Base-by-base conservation (phyloP, 2,329 filamentous ascomycete genomes). In the Canariomyces notabilis region DNA sequence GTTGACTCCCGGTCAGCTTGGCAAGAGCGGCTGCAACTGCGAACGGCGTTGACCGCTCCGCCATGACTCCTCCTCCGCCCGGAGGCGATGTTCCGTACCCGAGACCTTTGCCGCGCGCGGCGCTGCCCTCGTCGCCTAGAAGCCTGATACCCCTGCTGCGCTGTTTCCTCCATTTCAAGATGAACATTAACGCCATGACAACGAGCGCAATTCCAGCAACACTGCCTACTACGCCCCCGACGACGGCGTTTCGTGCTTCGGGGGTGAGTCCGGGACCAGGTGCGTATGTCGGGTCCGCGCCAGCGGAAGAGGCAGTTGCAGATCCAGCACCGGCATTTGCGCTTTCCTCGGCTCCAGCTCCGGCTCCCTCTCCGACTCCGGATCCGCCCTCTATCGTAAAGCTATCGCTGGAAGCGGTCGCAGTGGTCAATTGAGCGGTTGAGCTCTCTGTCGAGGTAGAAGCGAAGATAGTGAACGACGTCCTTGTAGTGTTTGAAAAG, bases 131-230 rank as follows among this genome's bases (percentile, higher is more conserved):
- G 21, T 72, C 70, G 29, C 66, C 68, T 2, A 75, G 64, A 23
- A 75, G 63, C n/a, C 67, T 57, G 53, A 69, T 64, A 36, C 64
- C 68, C 6, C 67, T 63, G 26, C 61, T 55, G 9, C 54, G 49
- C 46, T 69, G 68, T 46, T 74, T 81, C 68, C 72, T 80, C 67
- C 76, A 79, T 54, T 71, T 70, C 35, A 83, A 58, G n/a, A 75
- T 56, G 48, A 76, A 66, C 46, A 83, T 62, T 5, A 79, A 60
- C 16, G 82, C 59, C 4, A 82, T 59, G 4, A 78, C 62, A 39
- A 84, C 60, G 37, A 83, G 66, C 11, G 78, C 79, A 2, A 77
- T 62, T 15, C 79, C 80, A 14, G 80, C 79, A 23, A 84, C 60
- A 33, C 75, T 70, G 18, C 78, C 78, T 15, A 81, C 67, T 1